Base-by-base conservation (phyloP, 441 rosid genomes). In the Populus hybrid region DNA sequence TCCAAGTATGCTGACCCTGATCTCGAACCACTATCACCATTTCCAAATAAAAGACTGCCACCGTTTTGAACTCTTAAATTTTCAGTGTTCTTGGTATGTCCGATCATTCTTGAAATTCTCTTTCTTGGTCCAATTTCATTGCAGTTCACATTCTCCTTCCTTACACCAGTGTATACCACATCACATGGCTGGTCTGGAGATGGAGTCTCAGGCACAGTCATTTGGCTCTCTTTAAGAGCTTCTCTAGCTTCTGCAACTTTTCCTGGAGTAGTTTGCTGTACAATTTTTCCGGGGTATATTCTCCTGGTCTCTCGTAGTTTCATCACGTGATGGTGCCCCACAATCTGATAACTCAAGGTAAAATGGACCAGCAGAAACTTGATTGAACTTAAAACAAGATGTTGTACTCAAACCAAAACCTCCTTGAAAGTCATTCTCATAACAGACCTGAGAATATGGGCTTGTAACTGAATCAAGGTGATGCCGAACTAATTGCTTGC, bases 181-280 rank as follows among this genome's bases (percentile, higher is more conserved):
- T 94, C 97, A 75, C 90, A 80, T 71, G 98, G 95, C 84, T 89
- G 97, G 42, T 95, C 99, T 35, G 99, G 99, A 77, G 99, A 95
- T 72, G 99, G 99, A 3, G 99, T 95, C 87, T 95, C 99, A 35
- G 99, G 98, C 66, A 94, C 90, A 74, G 97, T 94, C 89, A 95
- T 84, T 76, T 85, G 93, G 80, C 86, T 78, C 80, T 94, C 99
- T 80, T 77, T 80, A 28, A 85, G 87, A 80, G 89, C 89, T 82
- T 84, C 91, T 87, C 85, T 89, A 57, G 82, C 70, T 63, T 83
- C 88, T 8, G 61, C 80, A 71, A 83, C 88, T 88, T 95, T 95
- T 34, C 95, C 97, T 28, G 97, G 97, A 69, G 97, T 92, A n/a
- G 89, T 90, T 80, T 95, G 93, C 67, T 84, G 89, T 21, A 42